Evolutionary conservation across 495 filamentous ascomycete species (phyloP).

Genomic region (Friedmanniomyces endolithicus): DNA sequence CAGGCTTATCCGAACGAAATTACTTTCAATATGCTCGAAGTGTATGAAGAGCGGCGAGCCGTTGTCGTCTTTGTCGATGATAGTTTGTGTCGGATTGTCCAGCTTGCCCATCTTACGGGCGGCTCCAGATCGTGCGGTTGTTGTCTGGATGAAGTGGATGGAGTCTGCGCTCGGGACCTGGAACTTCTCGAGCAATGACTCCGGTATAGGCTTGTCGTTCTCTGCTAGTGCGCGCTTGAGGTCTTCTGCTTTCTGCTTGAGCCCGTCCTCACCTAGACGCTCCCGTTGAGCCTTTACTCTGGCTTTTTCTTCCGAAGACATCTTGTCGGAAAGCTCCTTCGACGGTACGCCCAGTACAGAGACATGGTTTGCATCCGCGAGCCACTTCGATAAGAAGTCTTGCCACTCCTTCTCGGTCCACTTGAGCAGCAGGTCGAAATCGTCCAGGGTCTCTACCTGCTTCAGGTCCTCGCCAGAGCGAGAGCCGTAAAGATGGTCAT

Average conservation of each 20-base stretch:
- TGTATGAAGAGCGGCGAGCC: slow-evolving; percentile 79
- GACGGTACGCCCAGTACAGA: slow-evolving; percentile 59
- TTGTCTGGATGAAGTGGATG: slow-evolving; percentile 85
- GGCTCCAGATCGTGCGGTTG: slow-evolving; percentile 70
- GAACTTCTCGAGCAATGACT: slow-evolving; percentile 64
- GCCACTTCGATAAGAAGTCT: slow-evolving; percentile 66
- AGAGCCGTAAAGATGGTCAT: slow-evolving; percentile 81
- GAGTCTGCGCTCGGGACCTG: slow-evolving; percentile 70
- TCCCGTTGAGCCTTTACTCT: slow-evolving; percentile 50
- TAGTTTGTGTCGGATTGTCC: slow-evolving; percentile 58
- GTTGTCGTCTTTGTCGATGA: slow-evolving; percentile 56
- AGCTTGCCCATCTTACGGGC: slow-evolving; percentile 56
- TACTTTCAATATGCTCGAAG: slow-evolving; percentile 82
- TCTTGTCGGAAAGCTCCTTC: slow-evolving; percentile 52
- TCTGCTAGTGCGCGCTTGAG: slow-evolving; percentile 67
- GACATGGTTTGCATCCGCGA: slow-evolving; percentile 73
- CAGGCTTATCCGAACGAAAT: slow-evolving; percentile 72
- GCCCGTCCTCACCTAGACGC: slow-evolving; percentile 48
- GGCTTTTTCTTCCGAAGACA: slow-evolving; percentile 54
- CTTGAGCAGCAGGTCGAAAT: slow-evolving; percentile 62
- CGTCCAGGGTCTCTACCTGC: slow-evolving; percentile 51
- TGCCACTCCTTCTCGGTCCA: slow-evolving; percentile 83
- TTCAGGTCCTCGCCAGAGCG: slow-evolving; percentile 70
- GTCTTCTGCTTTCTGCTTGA: slow-evolving; percentile 59
- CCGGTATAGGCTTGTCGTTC: slow-evolving; percentile 71